These are phyloP conservation scores for Cyclaneusma minus DNA, from an alignment of 2,329 filamentous ascomycete genomes.

Conservation along the genomic window DNA sequence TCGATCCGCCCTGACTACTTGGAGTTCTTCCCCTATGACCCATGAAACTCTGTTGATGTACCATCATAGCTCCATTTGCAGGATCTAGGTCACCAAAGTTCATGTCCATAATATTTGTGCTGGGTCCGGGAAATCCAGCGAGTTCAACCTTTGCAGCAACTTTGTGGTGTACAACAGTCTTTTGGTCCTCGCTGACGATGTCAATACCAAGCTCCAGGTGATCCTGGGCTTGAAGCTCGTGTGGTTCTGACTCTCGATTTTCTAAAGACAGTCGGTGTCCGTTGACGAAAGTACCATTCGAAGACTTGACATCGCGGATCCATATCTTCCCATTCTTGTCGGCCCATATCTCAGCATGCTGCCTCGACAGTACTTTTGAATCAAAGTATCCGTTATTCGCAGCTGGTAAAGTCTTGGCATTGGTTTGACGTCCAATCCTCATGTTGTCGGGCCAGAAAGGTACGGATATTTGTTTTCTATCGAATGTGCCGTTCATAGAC, in stretches of 20 bases:
- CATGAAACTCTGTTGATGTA: slow-evolving; percentile 49
- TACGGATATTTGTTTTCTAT: slow-evolving; percentile 88
- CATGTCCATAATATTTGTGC: slow-evolving; percentile 69
- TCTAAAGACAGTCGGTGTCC: slow-evolving; percentile 78
- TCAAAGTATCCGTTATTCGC: slow-evolving; percentile 91
- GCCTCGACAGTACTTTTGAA: slow-evolving; percentile 89
- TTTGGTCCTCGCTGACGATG: slow-evolving; percentile 97
- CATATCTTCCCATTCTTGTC: slow-evolving; percentile 75
- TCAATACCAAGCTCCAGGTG: slow-evolving; percentile 93
- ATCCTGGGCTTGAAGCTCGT: slow-evolving; percentile 82
- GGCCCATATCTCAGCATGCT: slow-evolving; percentile 94
- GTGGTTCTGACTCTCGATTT: slow-evolving; percentile 90
- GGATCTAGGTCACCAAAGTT: slow-evolving; percentile 88
- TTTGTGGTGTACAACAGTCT: slow-evolving; percentile 96
- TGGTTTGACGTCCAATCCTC: slow-evolving; percentile 89
- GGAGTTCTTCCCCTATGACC: slow-evolving; percentile 56
- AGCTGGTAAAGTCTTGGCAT: slow-evolving; percentile 87
- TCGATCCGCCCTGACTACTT: slow-evolving; percentile 52
- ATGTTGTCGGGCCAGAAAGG: slow-evolving; percentile 90
- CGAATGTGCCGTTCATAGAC: slow-evolving; percentile 91
- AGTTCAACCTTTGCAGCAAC: slow-evolving; percentile 95
- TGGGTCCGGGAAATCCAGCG: slow-evolving; percentile 65
- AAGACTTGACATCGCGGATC: slow-evolving; percentile 96
- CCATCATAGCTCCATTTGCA: slow-evolving; percentile 57
- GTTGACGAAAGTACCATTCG: slow-evolving; percentile 97